Evolutionary conservation across 805 yeast species (phyloP).

Genomic region (Wickerhamomyces chambardii): DNA sequence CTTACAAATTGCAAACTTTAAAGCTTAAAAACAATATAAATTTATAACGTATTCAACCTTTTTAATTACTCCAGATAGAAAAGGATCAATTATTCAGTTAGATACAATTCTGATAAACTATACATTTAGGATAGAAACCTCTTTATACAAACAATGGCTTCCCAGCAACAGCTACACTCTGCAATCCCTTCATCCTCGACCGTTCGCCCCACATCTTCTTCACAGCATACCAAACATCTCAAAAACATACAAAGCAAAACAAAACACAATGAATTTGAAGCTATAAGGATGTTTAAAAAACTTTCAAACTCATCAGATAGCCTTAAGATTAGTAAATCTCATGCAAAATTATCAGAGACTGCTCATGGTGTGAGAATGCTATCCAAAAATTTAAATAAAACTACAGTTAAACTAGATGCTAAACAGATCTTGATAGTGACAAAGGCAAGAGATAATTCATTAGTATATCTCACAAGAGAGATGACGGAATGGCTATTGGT

Average conservation of each 20-base stretch:
- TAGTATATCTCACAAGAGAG: constrained; percentile 69
- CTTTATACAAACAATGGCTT: not conserved
- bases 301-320: constrained; percentile 26
- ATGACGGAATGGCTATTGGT: constrained; percentile 68
- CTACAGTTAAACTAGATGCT: constrained; percentile 64
- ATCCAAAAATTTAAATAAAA: constrained; percentile 61
- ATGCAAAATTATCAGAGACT: constrained; percentile 69
- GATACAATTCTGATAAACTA: too few species aligned
- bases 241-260: not conserved
- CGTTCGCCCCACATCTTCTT: not conserved
- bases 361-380: constrained; percentile 74
- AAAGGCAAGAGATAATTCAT: constrained; percentile 79
- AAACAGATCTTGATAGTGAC: constrained; percentile 74
- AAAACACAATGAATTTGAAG: constrained; percentile 9
- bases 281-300: constrained; percentile 11
- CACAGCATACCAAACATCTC: too few species aligned
- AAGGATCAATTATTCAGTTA: too few species aligned
- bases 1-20: too few species aligned
- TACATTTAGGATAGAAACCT: too few species aligned
- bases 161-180: too few species aligned
- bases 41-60: too few species aligned
- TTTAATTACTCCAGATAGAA: too few species aligned
- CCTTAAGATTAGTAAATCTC: constrained; percentile 50
- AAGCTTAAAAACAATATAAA: too few species aligned
- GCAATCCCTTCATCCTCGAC: not conserved